Percentiles rank a stretch among this genome's conserved stretches.
Evolutionary conservation across 768 basidiomycete species (phyloP).

Genomic region (Sporobolomyces phaffii): DNA sequence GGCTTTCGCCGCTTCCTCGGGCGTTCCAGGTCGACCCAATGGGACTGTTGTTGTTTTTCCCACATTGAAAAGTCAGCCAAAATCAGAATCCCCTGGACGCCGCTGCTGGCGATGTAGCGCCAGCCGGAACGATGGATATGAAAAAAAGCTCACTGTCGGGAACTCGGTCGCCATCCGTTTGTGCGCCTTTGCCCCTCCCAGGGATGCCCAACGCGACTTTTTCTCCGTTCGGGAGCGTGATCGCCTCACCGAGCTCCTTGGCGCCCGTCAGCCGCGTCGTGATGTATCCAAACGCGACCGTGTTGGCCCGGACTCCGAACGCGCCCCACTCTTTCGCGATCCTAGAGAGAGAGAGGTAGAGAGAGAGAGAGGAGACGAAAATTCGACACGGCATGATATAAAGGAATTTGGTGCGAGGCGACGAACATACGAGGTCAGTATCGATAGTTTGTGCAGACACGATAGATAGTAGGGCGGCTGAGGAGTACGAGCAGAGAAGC

Average conservation of each 20-base stretch:
- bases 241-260: slow-evolving; percentile 68
- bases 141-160: slow-evolving; percentile 35
- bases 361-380: background rate
- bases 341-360: background rate
- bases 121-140: too few species aligned
- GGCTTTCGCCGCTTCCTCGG: slow-evolving; percentile 70
- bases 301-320: slow-evolving; percentile 71
- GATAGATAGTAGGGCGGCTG: too few species aligned
- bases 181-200: slow-evolving; percentile 46
- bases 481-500: too few species aligned
- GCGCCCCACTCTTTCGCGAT: slow-evolving; percentile 75
- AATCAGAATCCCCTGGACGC: too few species aligned
- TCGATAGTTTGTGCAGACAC: too few species aligned
- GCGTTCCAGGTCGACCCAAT: slow-evolving; percentile 60
- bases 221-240: slow-evolving; percentile 69
- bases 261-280: slow-evolving; percentile 71
- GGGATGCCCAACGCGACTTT: slow-evolving; percentile 77
- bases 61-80: too few species aligned
- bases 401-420: too few species aligned
- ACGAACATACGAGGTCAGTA: too few species aligned
- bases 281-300: slow-evolving; percentile 63
- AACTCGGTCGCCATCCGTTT: slow-evolving; percentile 45
- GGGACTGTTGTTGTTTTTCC: too few species aligned
- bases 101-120: too few species aligned
- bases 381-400: too few species aligned